Evolutionary conservation across 192 early-diverging fungal species (phyloP).

Genomic region (Coemansia sp.): DNA sequence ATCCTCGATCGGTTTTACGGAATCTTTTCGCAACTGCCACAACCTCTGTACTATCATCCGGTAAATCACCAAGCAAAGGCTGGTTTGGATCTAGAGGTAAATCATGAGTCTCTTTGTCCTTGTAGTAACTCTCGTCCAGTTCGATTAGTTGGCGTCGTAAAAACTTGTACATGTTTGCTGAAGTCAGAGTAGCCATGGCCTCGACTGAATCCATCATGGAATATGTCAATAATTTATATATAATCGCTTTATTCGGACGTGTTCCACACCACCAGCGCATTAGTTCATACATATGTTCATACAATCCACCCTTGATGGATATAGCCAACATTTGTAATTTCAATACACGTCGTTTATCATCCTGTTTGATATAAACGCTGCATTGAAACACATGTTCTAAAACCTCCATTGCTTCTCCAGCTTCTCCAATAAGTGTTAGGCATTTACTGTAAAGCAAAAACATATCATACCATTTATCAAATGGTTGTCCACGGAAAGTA

Average conservation of each 20-base stretch:
- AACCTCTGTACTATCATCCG: neutral
- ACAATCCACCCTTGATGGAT: conserved; percentile 6
- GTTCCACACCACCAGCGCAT: conserved; percentile 44
- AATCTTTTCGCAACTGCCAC: neutral
- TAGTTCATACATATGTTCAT: conserved; percentile 23
- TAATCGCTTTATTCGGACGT: conserved; percentile 10
- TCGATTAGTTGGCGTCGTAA: conserved; percentile 31
- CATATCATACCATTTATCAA: conserved; percentile 43
- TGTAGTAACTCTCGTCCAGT: conserved; percentile 25
- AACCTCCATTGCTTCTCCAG: conserved; percentile 19
- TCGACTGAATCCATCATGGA: conserved; percentile 17
- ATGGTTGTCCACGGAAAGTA: conserved; percentile 44
- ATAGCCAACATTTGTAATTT: conserved; percentile 20
- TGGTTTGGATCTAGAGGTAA: neutral
- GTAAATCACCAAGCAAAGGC: neutral
- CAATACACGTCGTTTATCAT: conserved; percentile 9
- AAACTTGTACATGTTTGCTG: conserved; percentile 43
- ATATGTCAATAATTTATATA: conserved; percentile 34
- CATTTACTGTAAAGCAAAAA: conserved; percentile 43
- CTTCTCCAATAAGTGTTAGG: conserved; percentile 16
- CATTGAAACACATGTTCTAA: conserved; percentile 33
- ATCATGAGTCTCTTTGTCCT: neutral
- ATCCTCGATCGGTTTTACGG: neutral
- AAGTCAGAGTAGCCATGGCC: conserved; percentile 19
- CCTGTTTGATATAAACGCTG: conserved; percentile 26